phyloP scores from a whole-genome alignment of 1,284 basidiomycete species.

The Cryptococcus sp. region DNA sequence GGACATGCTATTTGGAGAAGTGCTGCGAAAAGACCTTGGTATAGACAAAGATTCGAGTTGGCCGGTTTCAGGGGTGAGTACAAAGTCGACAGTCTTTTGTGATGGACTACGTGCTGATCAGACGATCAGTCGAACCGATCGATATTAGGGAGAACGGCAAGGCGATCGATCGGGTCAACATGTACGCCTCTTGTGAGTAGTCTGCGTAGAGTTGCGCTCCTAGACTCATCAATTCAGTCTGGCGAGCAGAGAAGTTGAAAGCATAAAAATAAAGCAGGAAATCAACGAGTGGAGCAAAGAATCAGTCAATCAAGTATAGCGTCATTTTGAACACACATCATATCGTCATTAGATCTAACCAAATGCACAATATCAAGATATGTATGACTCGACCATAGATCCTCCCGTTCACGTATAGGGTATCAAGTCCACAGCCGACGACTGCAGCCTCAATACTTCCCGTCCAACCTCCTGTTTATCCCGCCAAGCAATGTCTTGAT shows the following conservation, averaged over 20 bases:
- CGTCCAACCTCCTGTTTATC: constrained; percentile 36
- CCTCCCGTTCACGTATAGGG: neutral
- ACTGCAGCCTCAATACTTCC: neutral
- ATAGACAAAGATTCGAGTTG: constrained; percentile 56
- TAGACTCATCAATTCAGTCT: constrained; percentile 20
- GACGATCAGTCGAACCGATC: constrained; percentile 46
- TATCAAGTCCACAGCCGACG: neutral
- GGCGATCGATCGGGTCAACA: constrained; percentile 62
- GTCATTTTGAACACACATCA: no score
- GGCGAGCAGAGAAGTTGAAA: constrained; percentile 28
- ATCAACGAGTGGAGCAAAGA: neutral
- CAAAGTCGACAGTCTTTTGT: neutral
- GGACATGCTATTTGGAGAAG: constrained; percentile 68
- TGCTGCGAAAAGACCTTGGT: constrained; percentile 70
- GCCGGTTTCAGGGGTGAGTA: constrained; percentile 50
- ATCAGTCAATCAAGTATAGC: neutral
- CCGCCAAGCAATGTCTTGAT: constrained; percentile 42
- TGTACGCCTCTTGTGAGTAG: constrained; percentile 51
- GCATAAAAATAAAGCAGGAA: neutral
- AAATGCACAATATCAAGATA: no score
- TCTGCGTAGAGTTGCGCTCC: neutral
- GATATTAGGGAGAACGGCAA: constrained; percentile 51
- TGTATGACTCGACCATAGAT: no score
- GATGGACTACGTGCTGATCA: neutral
- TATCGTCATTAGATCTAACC: no score